These are phyloP conservation scores for Rhodotorula sp. DNA, from an alignment of 1,284 basidiomycete species.

Conservation along the genomic window DNA sequence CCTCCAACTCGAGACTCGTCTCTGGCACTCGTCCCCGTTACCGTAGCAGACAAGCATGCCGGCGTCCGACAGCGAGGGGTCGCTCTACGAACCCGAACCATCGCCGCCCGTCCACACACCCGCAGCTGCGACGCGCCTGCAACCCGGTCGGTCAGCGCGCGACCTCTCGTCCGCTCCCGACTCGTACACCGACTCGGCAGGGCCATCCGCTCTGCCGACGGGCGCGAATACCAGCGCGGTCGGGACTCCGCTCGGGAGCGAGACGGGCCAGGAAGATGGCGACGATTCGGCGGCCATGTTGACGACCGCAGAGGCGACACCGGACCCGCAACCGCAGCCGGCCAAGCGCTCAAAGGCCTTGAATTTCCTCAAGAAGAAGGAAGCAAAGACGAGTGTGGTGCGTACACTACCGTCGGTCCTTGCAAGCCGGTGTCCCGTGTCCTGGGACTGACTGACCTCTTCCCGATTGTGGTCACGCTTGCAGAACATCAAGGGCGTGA, in stretches of 20 bases:
- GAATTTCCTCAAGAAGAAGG: constrained; percentile 38
- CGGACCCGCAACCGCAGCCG: constrained; percentile 13
- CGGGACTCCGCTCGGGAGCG: constrained; percentile 7
- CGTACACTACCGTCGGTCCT: neutral
- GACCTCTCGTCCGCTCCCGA: constrained; percentile 2
- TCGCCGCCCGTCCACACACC: neutral
- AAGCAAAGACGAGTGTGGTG: constrained; percentile 27
- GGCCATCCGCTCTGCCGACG: neutral
- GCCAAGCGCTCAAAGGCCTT: constrained; percentile 19
- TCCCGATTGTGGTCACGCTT: too few species aligned
- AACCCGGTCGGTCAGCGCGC: neutral
- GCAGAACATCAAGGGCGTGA: constrained; percentile 66
- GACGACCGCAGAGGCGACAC: constrained; percentile 18
- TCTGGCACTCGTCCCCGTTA: neutral
- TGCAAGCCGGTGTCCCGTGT: too few species aligned
- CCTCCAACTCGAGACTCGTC: neutral
- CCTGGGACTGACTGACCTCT: neutral
- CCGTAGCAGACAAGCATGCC: neutral
- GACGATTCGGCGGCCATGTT: constrained; percentile 1
- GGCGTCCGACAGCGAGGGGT: constrained; percentile 9
- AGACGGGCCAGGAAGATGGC: constrained; percentile 2
- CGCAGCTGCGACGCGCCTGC: neutral
- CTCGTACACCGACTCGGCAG: neutral
- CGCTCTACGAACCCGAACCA: constrained; percentile 10
- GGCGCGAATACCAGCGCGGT: constrained; percentile 4